phyloP scores from a whole-genome alignment of 805 yeast species.

The Dipodascus geniculatus region DNA sequence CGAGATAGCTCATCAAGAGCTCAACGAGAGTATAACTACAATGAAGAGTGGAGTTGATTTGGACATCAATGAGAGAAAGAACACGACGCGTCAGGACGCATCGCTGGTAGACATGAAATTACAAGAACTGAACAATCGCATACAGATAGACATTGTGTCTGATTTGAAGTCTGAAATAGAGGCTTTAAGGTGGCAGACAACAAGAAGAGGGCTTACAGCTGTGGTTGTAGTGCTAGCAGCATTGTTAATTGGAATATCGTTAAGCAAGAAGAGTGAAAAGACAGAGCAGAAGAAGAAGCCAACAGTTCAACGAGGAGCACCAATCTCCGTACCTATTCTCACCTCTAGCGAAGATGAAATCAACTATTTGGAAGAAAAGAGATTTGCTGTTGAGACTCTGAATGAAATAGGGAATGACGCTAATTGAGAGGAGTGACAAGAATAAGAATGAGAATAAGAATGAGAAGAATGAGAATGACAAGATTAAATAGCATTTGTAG shows the following conservation, averaged over 20 bases:
- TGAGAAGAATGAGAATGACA: neutral
- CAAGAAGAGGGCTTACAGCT: conserved; percentile 76
- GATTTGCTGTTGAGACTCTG: conserved; percentile 25
- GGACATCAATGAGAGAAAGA: conserved; percentile 74
- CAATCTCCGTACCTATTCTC: conserved; percentile 20
- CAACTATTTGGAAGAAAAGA: conserved; percentile 20
- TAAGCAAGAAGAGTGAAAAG: conserved; percentile 23
- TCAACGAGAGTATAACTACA: conserved; percentile 48
- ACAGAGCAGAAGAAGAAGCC: conserved; percentile 8
- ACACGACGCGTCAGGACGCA: conserved; percentile 68
- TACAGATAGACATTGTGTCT: conserved; percentile 68
- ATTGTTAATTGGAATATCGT: conserved; percentile 41
- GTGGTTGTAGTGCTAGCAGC: conserved; percentile 54
- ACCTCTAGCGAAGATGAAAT: conserved; percentile 20
- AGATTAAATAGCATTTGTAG: neutral
- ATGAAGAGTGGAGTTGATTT: conserved; percentile 70
- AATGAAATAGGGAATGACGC: neutral
- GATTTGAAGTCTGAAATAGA: conserved; percentile 82
- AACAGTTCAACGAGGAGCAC: conserved; percentile 12
- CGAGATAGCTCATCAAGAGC: conserved; percentile 62
- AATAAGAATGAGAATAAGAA: neutral
- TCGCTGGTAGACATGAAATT: conserved; percentile 55
- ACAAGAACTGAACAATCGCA: conserved; percentile 76
- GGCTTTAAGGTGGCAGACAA: conserved; percentile 83
- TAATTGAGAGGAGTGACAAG: neutral